Conservation (phyloP, 2,329 filamentous ascomycete genomes). For the Emmonsiellopsis sp. region DNA sequence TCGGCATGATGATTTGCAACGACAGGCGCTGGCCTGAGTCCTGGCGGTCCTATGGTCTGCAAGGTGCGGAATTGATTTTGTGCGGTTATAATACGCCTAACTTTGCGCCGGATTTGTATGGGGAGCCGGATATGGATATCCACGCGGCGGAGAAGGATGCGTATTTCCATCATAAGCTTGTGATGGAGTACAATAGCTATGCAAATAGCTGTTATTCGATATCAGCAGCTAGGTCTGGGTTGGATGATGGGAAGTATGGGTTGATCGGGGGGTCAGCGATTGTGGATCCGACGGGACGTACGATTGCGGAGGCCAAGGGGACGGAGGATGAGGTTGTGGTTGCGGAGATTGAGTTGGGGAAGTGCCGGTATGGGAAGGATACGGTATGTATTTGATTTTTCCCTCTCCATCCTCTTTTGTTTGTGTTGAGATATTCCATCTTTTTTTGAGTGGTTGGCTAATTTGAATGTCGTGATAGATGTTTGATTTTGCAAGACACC, state of each 20-base stretch:
- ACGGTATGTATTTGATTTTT: background rate
- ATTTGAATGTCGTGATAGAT: background rate
- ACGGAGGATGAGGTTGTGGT: conserved; percentile 2
- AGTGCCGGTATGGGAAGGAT: background rate
- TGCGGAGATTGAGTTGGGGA: background rate
- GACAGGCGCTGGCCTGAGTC: background rate
- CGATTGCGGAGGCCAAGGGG: conserved; percentile 1
- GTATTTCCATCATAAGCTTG: conserved; percentile 3
- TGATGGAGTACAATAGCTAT: background rate
- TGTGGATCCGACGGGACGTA: background rate
- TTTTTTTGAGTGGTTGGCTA: background rate
- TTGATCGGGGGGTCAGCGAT: background rate
- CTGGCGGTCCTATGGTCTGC: background rate
- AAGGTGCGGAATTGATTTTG: background rate
- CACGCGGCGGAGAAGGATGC: background rate
- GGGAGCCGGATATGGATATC: background rate
- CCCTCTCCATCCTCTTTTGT: background rate
- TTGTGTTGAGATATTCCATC: background rate
- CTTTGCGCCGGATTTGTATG: background rate
- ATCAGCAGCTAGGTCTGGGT: background rate
- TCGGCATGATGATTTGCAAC: conserved; percentile 3
- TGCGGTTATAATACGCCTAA: background rate
- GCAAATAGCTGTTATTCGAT: background rate
- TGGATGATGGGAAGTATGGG: conserved; percentile 1
- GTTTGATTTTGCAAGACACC: background rate